Percentiles rank a stretch among this genome's conserved stretches.
phyloP scores from a whole-genome alignment of 805 yeast species.

The Grigorovia transvaalensis region DNA sequence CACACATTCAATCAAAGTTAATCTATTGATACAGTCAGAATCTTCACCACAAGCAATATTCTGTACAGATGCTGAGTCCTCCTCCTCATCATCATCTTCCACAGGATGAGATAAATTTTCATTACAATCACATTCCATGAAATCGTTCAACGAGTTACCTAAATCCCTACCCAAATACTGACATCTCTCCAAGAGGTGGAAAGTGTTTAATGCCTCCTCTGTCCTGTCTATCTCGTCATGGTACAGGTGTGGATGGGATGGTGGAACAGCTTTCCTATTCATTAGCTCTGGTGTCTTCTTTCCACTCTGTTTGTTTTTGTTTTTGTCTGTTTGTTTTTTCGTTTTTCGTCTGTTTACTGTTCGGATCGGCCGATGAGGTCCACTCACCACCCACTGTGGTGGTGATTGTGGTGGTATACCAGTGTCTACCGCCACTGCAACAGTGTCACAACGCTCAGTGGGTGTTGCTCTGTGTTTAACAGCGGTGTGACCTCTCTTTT shows the following conservation, averaged over 20 bases:
- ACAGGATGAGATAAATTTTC: constrained; percentile 27
- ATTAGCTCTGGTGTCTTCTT: neutral
- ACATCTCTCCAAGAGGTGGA: constrained; percentile 46
- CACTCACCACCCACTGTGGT: too few relatives aligned
- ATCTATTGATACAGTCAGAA: constrained; percentile 83
- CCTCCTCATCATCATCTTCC: constrained; percentile 12
- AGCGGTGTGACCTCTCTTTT: too few relatives aligned
- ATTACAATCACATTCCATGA: constrained; percentile 84
- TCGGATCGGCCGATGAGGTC: neutral
- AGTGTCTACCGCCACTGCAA: neutral
- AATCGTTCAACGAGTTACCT: constrained; percentile 59
- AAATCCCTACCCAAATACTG: constrained; percentile 50
- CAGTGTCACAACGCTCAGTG: too few relatives aligned
- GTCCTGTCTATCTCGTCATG: constrained; percentile 46
- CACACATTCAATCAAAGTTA: constrained; percentile 86
- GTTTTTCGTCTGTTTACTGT: neutral
- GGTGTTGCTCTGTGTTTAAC: too few relatives aligned
- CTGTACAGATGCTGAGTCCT: too few relatives aligned
- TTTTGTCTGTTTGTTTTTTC: neutral
- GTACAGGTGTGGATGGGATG: constrained; percentile 11
- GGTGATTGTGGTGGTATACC: too few relatives aligned
- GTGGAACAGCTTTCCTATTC: neutral
- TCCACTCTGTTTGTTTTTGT: neutral
- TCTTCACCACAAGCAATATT: constrained; percentile 74
- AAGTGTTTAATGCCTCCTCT: constrained; percentile 54